Conservation (phyloP, 2,329 filamentous ascomycete genomes). For the Xylariaceae sp. region DNA sequence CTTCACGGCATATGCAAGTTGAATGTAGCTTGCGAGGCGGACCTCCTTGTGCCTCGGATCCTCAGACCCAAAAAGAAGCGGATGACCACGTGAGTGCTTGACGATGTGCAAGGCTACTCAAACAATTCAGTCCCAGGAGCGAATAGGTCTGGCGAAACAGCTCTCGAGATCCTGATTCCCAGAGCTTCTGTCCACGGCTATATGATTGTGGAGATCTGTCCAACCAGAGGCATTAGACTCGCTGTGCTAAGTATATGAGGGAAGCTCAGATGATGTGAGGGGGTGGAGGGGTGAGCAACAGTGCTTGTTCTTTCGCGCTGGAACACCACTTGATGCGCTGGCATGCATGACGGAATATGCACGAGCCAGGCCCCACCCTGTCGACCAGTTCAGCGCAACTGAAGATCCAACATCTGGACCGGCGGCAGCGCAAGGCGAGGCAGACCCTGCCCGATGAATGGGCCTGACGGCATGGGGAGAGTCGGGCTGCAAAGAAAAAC, state of each 20-base stretch:
- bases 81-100: constrained; percentile 33
- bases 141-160: constrained; percentile 44
- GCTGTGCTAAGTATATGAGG: constrained; percentile 48
- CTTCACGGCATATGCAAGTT: constrained; percentile 66
- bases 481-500: constrained; percentile 33
- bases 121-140: constrained; percentile 38
- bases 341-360: constrained; percentile 67
- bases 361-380: constrained; percentile 54
- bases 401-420: constrained; percentile 39
- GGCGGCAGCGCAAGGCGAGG: constrained; percentile 43
- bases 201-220: constrained; percentile 47
- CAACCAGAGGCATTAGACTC: constrained; percentile 51
- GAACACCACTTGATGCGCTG: constrained; percentile 57
- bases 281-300: constrained; percentile 41
- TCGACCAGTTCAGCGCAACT: constrained; percentile 50
- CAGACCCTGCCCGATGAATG: constrained; percentile 36
- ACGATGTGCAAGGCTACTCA: constrained; percentile 37
- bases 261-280: constrained; percentile 45
- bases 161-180: constrained; percentile 39
- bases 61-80: constrained; percentile 33
- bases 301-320: constrained; percentile 48
- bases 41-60: constrained; percentile 53
- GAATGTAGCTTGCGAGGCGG: constrained; percentile 53
- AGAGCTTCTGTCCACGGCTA: constrained; percentile 41
- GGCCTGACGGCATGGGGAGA: constrained; percentile 35